Evolutionary conservation across 2,329 filamentous ascomycete genomes (phyloP), one percentile per base, ranked within the genome.

Genomic region (Fusarium concolor): DNA sequence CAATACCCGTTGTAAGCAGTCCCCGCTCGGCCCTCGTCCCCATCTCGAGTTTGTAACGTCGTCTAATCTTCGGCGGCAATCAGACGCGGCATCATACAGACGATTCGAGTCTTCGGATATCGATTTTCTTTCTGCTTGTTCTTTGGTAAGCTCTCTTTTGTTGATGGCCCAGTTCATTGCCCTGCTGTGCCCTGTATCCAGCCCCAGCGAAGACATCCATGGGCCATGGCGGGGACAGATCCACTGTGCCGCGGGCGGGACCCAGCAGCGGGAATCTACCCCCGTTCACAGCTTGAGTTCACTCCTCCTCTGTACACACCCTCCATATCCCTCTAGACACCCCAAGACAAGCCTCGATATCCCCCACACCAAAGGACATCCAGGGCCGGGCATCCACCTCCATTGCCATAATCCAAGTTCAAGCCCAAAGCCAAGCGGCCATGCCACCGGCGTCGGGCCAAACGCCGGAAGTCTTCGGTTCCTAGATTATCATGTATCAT

Each of bases 391-490:
- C 61, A 62, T 64, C 47, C 62, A 67, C 57, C 24, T 56, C 55
- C 54, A 60, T 37, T 33, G 6, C 33, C 15, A 35, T 35, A 35
- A n/a, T 60, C 56, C 55, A 31, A 60, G 31, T 29, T n/a, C 33
- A 39, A 29, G 50, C 10, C 57, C 59, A 42, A 42, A 42, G 22
- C 12, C 43, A 29, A 35, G 60, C 18, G 47, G 46, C 56, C 44
- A 54, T 62, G 58, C 42, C 49, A 63, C 59, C 63, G 67, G 59
- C 70, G 64, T 71, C 72, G 67, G 72, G 50, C 68, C 68, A 58
- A 66, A 53, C 33, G 53, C 65, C 72, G 71, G 72, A 70, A 64
- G 64, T 70, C 69, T 74, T 73, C 72, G 72, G 70, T 54, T 52
- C 70, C 61, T 74, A 56, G 47, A 59, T 29, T 33, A 58, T 58